phyloP scores from a whole-genome alignment of 371 early-diverging fungal species.

The Apophysomyces variabilis region DNA sequence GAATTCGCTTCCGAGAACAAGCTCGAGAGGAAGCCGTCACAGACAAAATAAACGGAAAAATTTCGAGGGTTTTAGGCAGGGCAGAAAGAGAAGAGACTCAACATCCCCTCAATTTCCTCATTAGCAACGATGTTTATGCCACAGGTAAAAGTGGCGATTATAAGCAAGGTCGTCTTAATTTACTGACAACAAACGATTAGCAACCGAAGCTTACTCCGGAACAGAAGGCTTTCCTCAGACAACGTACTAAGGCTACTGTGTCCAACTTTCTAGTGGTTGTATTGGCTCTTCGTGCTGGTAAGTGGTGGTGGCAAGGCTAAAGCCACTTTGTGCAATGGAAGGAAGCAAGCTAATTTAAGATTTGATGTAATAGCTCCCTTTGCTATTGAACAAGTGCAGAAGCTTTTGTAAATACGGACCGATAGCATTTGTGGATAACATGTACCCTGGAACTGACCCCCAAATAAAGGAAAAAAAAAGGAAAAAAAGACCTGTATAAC shows the following conservation, averaged over 20 bases:
- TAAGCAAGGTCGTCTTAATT: neutral
- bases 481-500: slow-evolving; percentile 12
- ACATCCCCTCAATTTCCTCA: neutral
- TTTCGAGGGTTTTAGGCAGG: neutral
- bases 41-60: slow-evolving; percentile 3
- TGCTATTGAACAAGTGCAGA: slow-evolving; percentile 50
- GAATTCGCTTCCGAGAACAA: neutral
- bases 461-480: slow-evolving; percentile 14
- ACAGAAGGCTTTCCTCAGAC: slow-evolving; percentile 52
- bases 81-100: neutral
- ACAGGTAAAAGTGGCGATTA: slow-evolving; percentile 16
- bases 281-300: slow-evolving; percentile 55
- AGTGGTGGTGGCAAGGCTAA: slow-evolving; percentile 20
- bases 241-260: slow-evolving; percentile 46
- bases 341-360: no score
- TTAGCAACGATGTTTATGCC: slow-evolving; percentile 34
- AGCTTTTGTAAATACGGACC: slow-evolving; percentile 37
- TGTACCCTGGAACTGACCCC: slow-evolving; percentile 5
- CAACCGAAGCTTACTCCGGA: slow-evolving; percentile 57
- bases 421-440: slow-evolving; percentile 4
- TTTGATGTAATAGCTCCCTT: slow-evolving; percentile 44
- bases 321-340: neutral
- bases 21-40: slow-evolving; percentile 1
- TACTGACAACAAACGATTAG: slow-evolving; percentile 30
- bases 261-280: slow-evolving; percentile 50